Evolutionary conservation across 139 green algal species (phyloP), one percentile per base, ranked within the genome.

Genomic region (Zygnema circumcarinatum): DNA sequence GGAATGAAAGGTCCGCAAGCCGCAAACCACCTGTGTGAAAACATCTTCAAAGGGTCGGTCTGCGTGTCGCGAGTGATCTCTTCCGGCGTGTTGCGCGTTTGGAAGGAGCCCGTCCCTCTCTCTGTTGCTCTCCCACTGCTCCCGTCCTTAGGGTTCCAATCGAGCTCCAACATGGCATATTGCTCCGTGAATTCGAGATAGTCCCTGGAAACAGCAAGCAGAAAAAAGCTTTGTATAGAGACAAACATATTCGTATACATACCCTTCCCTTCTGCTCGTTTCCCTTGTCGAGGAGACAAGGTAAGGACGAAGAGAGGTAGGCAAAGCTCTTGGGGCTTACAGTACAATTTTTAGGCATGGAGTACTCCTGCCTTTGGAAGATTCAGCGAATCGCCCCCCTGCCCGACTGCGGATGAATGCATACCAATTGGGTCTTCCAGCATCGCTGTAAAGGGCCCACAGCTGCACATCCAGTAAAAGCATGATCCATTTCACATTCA

Each of bases 361-460:
- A 74, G 32, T 0, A 31, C n/a, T 32, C 74, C 32, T 78, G 38
- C 38, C 52, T 1, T 76, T 16, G 25, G 25, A 31, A 16, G 38
- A 7, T 47, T 29, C 25, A 1, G 67, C 38, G 16, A 79, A 79
- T 79, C 47, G 74, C 29, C 79, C 79, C 38, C 53, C 53, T 40
- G 36, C 21, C 0, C 74, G 33, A 41, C 56, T 56, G 2, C 38
- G 47, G 7, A 84, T 67, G 38, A 84, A 36, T 0, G 76, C 76
- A 35, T 84, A 84, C 76, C 76, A 84, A 67, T 84, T 84, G 38
- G 76, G 76, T 35, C n/a, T 38, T 36, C 31, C 35, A 32, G 16
- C 31, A 29, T 31, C 39, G 22, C 39, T 86, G 53, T 86, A 80
- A 16, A 39, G 29, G 20, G 53, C 53, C 52, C 52, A 82, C 31